Percentiles rank a stretch among this genome's conserved stretches.
Conservation (phyloP, 2,329 filamentous ascomycete species). For the Colletotrichum sp. region DNA sequence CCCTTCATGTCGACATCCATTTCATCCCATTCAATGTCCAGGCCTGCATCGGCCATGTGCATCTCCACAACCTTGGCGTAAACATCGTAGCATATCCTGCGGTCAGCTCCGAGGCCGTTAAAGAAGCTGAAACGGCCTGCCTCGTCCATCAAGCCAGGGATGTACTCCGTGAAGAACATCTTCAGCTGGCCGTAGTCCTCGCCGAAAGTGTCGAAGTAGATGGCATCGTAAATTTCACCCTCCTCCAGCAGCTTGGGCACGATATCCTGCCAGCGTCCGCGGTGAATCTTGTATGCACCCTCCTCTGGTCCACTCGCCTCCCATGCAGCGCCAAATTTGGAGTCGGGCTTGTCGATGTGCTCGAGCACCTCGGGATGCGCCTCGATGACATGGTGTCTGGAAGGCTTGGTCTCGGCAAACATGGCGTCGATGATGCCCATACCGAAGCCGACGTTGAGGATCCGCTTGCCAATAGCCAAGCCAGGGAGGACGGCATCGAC, state of each 20-base stretch:
- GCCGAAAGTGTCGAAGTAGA: conserved; percentile 98
- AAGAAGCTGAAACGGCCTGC: conserved; percentile 84
- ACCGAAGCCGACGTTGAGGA: conserved; percentile 87
- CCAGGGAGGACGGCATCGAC: conserved; percentile 66
- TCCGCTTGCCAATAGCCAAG: conserved; percentile 57
- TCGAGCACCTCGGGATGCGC: conserved; percentile 79
- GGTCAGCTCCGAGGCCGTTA: conserved; percentile 89
- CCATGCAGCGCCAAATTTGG: conserved; percentile 61
- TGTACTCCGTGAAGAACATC: conserved; percentile 85
- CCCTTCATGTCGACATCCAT: conserved; percentile 71
- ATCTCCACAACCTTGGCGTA: conserved; percentile 92
- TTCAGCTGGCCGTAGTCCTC: conserved; percentile 89
- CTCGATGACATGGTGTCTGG: conserved; percentile 82
- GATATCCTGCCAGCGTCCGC: conserved; percentile 82
- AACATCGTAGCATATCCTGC: conserved; percentile 93
- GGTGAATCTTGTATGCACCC: conserved; percentile 74
- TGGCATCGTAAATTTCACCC: conserved; percentile 78
- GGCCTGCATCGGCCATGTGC: conserved; percentile 85
- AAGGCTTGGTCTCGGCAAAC: conserved; percentile 71
- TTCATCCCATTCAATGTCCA: conserved; percentile 87
- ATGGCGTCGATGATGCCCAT: conserved; percentile 88
- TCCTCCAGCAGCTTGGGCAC: conserved; percentile 70
- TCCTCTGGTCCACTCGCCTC: conserved; percentile 58
- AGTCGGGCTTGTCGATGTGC: conserved; percentile 56
- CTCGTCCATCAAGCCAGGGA: conserved; percentile 77